phyloP scores from a whole-genome alignment of 1,284 basidiomycete species.

The Tilletia setariae region DNA sequence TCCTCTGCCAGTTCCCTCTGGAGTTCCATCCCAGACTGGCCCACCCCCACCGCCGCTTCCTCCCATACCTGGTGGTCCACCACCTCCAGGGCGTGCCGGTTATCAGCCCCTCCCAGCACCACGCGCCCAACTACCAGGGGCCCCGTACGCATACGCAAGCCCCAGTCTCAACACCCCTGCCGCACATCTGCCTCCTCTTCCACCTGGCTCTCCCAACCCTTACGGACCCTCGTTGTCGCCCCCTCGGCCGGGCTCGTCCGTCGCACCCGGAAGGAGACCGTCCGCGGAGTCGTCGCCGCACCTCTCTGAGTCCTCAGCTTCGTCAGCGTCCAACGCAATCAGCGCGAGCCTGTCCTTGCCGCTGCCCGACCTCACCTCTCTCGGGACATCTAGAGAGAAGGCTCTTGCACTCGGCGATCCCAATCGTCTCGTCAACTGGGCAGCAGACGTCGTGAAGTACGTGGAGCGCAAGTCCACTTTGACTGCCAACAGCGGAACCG shows the following conservation, averaged over 20 bases:
- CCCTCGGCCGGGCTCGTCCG: background rate
- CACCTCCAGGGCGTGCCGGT: background rate
- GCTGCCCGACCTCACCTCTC: conserved; percentile 39
- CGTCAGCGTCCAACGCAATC: conserved; percentile 23
- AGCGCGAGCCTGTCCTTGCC: conserved; percentile 25
- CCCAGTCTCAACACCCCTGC: background rate
- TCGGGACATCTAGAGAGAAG: conserved; percentile 33
- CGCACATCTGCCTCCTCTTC: background rate
- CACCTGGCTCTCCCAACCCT: background rate
- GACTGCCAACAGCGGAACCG: background rate
- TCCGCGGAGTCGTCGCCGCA: background rate
- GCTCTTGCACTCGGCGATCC: conserved; percentile 58
- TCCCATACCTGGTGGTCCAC: conserved; percentile 25
- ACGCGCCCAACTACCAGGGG: background rate
- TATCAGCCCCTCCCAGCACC: background rate
- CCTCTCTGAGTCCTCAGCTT: conserved; percentile 10
- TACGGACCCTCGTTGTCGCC: background rate
- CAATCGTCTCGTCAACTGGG: conserved; percentile 68
- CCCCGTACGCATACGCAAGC: background rate
- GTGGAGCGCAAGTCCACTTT: conserved; percentile 60
- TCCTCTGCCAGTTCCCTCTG: background rate
- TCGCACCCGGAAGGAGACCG: conserved; percentile 1
- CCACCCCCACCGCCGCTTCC: conserved; percentile 34
- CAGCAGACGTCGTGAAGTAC: conserved; percentile 72
- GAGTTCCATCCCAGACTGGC: conserved; percentile 19